Evolutionary conservation across 768 basidiomycete species (phyloP).

Genomic region (Boletus rubropictus): DNA sequence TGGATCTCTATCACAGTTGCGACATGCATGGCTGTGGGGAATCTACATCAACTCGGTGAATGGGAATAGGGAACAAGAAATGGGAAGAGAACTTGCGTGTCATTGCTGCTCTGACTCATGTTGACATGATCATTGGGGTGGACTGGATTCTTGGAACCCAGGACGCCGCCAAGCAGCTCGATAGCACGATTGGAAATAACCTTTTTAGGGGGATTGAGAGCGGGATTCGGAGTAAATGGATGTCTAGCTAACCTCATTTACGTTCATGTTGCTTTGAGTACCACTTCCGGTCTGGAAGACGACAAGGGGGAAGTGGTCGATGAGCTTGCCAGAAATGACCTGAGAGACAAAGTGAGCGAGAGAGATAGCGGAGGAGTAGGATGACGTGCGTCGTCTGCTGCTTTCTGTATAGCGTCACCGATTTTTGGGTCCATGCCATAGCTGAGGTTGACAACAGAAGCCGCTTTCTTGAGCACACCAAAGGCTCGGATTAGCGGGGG

Average conservation of each 20-base stretch:
- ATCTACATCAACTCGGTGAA: slow-evolving; percentile 42
- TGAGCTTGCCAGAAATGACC: slow-evolving; percentile 94
- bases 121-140: slow-evolving; percentile 99
- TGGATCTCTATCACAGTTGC: slow-evolving; percentile 89
- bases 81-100: slow-evolving; percentile 60
- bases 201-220: slow-evolving; percentile 32
- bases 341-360: slow-evolving; percentile 27
- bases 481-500: slow-evolving; percentile 97
- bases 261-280: slow-evolving; percentile 99
- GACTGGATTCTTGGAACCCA: slow-evolving; percentile 94
- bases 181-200: slow-evolving; percentile 99
- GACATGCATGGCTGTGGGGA: slow-evolving; percentile 99
- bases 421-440: slow-evolving; percentile 91
- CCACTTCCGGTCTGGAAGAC: slow-evolving; percentile 99
- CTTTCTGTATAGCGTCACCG: slow-evolving; percentile 82
- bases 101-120: slow-evolving; percentile 98
- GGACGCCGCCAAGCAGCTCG: slow-evolving; percentile 89
- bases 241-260: slow-evolving; percentile 70
- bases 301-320: slow-evolving; percentile 95
- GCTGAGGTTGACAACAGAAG: slow-evolving; percentile 78
- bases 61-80: not conserved
- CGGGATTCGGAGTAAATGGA: not conserved
- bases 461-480: slow-evolving; percentile 95
- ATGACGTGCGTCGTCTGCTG: slow-evolving; percentile 81
- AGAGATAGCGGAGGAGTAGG: not conserved